A percentile compares a stretch with the other conserved stretches of the same genome.
phyloP scores from a whole-genome alignment of 768 basidiomycete species.

The Leccinum sublutescens region DNA sequence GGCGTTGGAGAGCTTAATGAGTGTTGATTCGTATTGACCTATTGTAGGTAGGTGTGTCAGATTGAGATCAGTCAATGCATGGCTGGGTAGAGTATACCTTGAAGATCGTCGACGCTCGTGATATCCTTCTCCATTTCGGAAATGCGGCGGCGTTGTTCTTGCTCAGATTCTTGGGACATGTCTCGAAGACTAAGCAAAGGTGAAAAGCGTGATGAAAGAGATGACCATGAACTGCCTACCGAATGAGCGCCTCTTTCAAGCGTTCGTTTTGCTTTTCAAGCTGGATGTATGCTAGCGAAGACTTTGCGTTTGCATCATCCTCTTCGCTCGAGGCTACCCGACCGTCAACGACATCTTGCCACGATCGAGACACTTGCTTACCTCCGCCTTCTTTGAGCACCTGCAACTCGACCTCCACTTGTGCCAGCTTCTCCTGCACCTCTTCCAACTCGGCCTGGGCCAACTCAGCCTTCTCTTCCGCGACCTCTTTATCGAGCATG shows the following conservation, averaged over 20 bases:
- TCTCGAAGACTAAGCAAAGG: conserved; percentile 68
- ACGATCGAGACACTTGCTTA: conserved; percentile 9
- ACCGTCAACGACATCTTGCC: conserved; percentile 4
- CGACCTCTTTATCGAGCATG: conserved; percentile 94
- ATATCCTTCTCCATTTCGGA: conserved; percentile 90
- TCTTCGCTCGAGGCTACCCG: conserved; percentile 27
- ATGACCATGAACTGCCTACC: conserved; percentile 41
- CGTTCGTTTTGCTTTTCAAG: conserved; percentile 97
- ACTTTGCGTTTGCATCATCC: conserved; percentile 41
- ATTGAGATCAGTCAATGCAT: not conserved
- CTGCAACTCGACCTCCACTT: conserved; percentile 79
- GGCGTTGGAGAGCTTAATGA: conserved; percentile 82
- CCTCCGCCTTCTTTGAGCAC: conserved; percentile 64
- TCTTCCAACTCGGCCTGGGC: conserved; percentile 78
- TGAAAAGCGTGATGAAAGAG: not conserved
- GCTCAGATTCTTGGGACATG: conserved; percentile 82
- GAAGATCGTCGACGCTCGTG: conserved; percentile 71
- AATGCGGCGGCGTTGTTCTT: conserved; percentile 77
- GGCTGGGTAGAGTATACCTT: conserved; percentile 47
- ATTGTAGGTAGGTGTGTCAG: conserved; percentile 7
- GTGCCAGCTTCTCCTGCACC: conserved; percentile 72
- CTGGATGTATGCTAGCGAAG: conserved; percentile 72
- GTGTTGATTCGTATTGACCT: conserved; percentile 79
- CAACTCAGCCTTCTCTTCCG: conserved; percentile 86
- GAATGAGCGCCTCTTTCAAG: conserved; percentile 89